Evolutionary conservation across 2,329 filamentous ascomycete species (phyloP).

Genomic region (Ophiostoma perfectum): DNA sequence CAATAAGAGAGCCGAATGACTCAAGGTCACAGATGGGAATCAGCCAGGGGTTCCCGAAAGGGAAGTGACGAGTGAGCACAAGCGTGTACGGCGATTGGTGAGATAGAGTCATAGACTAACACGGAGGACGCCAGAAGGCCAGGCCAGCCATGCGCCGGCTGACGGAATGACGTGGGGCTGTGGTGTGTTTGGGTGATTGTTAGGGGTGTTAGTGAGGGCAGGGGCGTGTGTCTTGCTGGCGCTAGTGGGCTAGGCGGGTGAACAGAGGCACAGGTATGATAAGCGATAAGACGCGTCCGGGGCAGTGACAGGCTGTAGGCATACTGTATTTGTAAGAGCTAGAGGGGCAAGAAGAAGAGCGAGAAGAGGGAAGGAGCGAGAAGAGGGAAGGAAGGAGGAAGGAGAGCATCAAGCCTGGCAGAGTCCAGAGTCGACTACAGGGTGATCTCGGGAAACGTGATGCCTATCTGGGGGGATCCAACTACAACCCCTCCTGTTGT

Average conservation of each 20-base stretch:
- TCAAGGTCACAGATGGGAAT: background rate
- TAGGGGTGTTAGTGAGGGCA: background rate
- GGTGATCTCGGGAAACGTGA: background rate
- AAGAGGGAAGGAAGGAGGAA: background rate
- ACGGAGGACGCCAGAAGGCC: background rate
- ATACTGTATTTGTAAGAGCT: background rate
- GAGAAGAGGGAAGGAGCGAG: background rate
- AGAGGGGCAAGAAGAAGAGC: background rate
- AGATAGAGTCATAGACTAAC: background rate
- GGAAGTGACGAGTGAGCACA: constrained; percentile 10
- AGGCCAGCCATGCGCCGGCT: constrained; percentile 8
- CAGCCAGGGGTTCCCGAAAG: constrained; percentile 6
- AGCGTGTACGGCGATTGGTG: constrained; percentile 14
- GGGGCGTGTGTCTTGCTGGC: background rate
- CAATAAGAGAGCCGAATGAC: constrained; percentile 8
- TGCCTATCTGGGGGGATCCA: background rate
- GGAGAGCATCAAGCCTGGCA: no score
- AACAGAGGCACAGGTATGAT: background rate
- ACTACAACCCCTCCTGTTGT: background rate
- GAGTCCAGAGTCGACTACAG: no score
- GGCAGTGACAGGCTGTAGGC: no score
- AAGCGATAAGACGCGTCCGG: constrained; percentile 4
- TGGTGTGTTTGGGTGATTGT: constrained; percentile 6
- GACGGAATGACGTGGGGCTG: constrained; percentile 17
- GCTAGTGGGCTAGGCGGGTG: background rate